These are phyloP conservation scores for Fusarium euwallaceae DNA, from an alignment of 2,329 filamentous ascomycete species.

Conservation along the genomic window DNA sequence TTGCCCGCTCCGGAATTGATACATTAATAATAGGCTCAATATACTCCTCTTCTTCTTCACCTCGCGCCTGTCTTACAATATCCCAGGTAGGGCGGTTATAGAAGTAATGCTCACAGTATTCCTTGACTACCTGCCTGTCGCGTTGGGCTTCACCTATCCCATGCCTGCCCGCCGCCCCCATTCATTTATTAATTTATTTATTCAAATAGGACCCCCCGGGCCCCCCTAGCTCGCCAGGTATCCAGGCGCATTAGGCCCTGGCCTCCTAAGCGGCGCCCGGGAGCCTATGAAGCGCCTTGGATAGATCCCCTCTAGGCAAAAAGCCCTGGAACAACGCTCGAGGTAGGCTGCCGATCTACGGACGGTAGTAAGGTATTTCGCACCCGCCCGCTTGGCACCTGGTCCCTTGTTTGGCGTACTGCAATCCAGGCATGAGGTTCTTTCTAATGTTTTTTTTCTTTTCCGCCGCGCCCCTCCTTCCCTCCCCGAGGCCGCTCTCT, in stretches of 20 bases:
- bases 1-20: too few relatives aligned
- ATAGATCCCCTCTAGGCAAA: background rate
- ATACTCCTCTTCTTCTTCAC: too few relatives aligned
- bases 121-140: too few relatives aligned
- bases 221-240: background rate
- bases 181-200: background rate
- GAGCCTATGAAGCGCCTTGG: conserved; percentile 34
- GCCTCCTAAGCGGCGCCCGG: conserved; percentile 22
- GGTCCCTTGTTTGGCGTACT: conserved; percentile 21
- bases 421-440: conserved; percentile 9
- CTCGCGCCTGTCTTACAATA: too few relatives aligned
- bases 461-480: conserved; percentile 16
- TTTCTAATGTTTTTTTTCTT: background rate
- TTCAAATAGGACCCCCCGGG: background rate
- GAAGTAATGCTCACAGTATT: too few relatives aligned
- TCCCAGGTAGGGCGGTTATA: too few relatives aligned
- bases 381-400: conserved; percentile 25
- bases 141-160: conserved; percentile 1
- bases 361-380: conserved; percentile 3
- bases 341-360: conserved; percentile 33
- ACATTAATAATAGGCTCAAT: too few relatives aligned
- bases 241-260: conserved; percentile 37
- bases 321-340: background rate
- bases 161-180: conserved; percentile 8
- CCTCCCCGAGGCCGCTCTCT: conserved; percentile 7